phyloP scores from a whole-genome alignment of 257 asterid species.

The Solanum medicagineum region DNA sequence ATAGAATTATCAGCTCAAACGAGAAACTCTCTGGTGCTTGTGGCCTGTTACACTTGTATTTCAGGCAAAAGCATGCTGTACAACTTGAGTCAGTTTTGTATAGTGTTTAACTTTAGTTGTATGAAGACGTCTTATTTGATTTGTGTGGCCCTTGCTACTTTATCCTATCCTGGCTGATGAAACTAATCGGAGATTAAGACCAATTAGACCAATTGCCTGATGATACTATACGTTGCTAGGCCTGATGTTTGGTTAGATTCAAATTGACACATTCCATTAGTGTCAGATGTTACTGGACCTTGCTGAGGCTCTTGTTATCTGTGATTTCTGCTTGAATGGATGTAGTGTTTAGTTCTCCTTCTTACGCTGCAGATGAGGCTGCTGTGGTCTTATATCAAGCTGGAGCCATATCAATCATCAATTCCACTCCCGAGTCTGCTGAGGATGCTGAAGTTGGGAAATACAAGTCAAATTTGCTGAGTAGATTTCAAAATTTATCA shows the following conservation, averaged over 20 bases:
- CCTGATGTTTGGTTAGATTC: not conserved
- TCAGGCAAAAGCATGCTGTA: not conserved
- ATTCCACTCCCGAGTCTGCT: conserved; percentile 32
- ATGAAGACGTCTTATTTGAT: not conserved
- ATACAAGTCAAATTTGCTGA: conserved; percentile 38
- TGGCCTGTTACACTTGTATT: not conserved
- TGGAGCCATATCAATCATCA: conserved; percentile 49
- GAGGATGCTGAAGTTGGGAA: conserved; percentile 47
- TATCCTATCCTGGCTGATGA: not conserved
- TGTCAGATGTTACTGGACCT: not conserved
- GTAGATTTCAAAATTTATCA: conserved; percentile 31
- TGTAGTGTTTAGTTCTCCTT: not conserved
- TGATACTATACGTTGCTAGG: not conserved
- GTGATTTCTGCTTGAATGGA: not conserved
- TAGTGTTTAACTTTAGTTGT: not conserved
- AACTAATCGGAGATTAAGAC: not conserved
- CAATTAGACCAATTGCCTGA: not conserved
- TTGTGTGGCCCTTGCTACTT: not conserved
- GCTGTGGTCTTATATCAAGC: conserved; percentile 44
- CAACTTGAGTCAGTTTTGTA: not conserved
- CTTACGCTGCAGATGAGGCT: conserved; percentile 43
- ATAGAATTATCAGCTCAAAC: not conserved
- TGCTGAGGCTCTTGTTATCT: not conserved
- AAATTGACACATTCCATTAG: not conserved
- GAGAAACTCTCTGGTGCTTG: not conserved